Evolutionary conservation across 768 basidiomycete genomes (phyloP), one percentile per base, ranked within the genome.

Genomic region (Suillus variegatus): DNA sequence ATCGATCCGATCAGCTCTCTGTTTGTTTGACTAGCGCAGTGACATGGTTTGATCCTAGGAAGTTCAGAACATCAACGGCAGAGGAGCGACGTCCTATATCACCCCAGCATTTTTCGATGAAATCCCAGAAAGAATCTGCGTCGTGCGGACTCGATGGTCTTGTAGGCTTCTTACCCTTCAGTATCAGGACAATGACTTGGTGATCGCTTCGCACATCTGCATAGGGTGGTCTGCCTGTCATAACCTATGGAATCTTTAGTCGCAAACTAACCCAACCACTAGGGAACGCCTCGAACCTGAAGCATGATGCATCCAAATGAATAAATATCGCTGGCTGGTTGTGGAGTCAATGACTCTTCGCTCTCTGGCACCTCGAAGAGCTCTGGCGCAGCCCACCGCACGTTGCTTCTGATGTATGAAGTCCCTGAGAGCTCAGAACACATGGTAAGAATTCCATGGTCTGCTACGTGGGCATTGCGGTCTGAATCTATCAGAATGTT

Each of bases 351-450:
- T 9, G 22, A 28, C 22, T 58, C 57, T 41, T 58, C 57, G 22
- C 40, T 18, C 38, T 76, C 71, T 8, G 72, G 65, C n/a, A 69
- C 36, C 18, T 70, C 73, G 65, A 80, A 82, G 3, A 83, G 69
- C 20, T 76, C 68, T 1, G 81, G 71, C 49, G 82, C 83, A n/a
- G 81, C 79, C 81, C 82, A 83, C 1, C 83, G 77, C 43, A 82
- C 77, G 66, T 60, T 60, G 41, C 6, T 58, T 12, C 58, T 75
- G 61, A 72, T 62, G 16, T 62, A 62, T 44, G 69, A 67, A 18
- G 66, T 69, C 13, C 64, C 67, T n/a, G 64, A 67, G 4, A 68
- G 65, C 35, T 77, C 76, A 63, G 65, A 70, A 36, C 74, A 65
- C 32, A 79, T 69, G 10, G 67, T 67, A 10, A 77, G 76, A 14